Conservation (phyloP, 1,139 yeast genomes). For the Martiniozyma asiatica region DNA sequence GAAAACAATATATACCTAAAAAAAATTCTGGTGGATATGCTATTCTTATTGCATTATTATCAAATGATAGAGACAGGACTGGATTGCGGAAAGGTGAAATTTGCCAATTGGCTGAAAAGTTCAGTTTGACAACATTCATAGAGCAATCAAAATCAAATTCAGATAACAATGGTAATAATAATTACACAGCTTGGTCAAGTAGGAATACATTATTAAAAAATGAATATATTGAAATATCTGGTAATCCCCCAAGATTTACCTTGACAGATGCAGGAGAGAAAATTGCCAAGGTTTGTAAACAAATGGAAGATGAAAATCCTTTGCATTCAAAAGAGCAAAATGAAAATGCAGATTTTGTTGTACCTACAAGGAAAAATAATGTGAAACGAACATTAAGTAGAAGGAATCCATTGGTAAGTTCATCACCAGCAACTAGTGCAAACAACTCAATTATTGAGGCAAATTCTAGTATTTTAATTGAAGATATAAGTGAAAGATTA, state of each 20-base stretch:
- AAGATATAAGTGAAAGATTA: not conserved
- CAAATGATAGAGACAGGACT: constrained; percentile 33
- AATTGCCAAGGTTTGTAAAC: constrained; percentile 46
- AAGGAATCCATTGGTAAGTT: not conserved
- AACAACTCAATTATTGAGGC: no score
- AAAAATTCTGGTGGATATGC: constrained; percentile 84
- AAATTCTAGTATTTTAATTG: no score
- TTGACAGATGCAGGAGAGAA: constrained; percentile 65
- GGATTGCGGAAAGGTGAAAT: constrained; percentile 58
- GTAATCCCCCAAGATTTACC: constrained; percentile 49
- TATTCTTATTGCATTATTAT: constrained; percentile 51
- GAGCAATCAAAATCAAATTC: constrained; percentile 19
- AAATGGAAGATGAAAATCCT: no score
- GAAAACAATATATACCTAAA: constrained; percentile 54
- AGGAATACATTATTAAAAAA: constrained; percentile 52
- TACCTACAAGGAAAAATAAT: no score
- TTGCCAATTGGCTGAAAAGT: constrained; percentile 42
- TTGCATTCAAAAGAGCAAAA: no score
- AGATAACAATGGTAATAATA: constrained; percentile 47
- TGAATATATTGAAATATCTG: constrained; percentile 45
- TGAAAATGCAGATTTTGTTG: no score
- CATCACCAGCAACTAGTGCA: constrained; percentile 5
- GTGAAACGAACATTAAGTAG: no score
- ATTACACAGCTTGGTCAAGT: constrained; percentile 73
- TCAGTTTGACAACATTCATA: constrained; percentile 51